These are phyloP conservation scores for Cantharellus anzutake DNA, from an alignment of 768 basidiomycete genomes.

Conservation along the genomic window DNA sequence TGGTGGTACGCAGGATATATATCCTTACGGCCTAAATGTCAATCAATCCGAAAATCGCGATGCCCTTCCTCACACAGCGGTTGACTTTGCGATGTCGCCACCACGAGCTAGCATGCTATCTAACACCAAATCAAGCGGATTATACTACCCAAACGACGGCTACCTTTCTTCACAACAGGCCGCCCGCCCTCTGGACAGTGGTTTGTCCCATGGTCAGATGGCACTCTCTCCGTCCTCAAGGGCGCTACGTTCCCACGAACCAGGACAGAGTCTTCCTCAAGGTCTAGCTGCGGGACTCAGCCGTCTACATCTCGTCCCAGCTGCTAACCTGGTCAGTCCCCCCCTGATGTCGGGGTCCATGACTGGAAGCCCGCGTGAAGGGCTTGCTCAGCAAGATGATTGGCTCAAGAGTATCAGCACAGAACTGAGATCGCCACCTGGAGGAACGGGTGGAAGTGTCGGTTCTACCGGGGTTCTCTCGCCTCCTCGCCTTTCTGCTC, in stretches of 20 bases:
- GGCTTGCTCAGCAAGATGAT: not conserved
- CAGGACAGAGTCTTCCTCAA: constrained; percentile 79
- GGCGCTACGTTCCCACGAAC: constrained; percentile 75
- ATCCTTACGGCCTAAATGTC: not conserved
- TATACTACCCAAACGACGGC: not conserved
- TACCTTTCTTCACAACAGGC: not conserved
- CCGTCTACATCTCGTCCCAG: constrained; percentile 38
- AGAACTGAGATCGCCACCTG: not conserved
- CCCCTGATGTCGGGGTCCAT: not conserved
- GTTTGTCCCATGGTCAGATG: not conserved
- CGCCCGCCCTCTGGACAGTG: not conserved
- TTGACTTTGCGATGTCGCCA: not conserved
- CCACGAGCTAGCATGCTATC: not conserved
- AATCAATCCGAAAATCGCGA: not conserved
- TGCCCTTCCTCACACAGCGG: not conserved
- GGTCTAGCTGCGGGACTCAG: constrained; percentile 85
- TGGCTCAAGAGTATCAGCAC: not conserved
- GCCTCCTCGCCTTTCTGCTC: not conserved
- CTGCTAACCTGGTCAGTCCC: constrained; percentile 4
- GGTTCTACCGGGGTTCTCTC: not conserved
- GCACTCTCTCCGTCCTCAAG: constrained; percentile 36
- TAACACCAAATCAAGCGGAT: not conserved
- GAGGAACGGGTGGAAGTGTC: not conserved
- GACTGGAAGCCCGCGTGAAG: not conserved
- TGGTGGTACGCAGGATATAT: not conserved